Percentiles rank a stretch among this genome's conserved stretches.
Evolutionary conservation across 1,284 basidiomycete genomes (phyloP).

Genomic region (Polyporus tsugae): DNA sequence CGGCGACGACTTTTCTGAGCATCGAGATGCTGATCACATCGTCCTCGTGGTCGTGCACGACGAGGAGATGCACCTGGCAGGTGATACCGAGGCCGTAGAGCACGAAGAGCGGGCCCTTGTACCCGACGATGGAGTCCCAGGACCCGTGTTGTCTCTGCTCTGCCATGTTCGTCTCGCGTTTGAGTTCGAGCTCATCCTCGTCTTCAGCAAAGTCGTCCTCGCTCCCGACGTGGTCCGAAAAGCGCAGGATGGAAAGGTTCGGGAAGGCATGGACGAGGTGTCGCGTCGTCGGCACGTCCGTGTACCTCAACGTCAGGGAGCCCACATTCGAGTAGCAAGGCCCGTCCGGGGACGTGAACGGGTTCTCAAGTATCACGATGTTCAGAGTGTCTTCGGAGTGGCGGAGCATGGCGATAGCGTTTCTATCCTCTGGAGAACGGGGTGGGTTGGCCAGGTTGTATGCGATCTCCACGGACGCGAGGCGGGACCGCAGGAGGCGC

Average conservation of each 20-base stretch:
- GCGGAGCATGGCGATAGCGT: neutral
- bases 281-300: neutral
- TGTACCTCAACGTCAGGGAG: neutral
- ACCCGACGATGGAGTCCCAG: neutral
- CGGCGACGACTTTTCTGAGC: neutral
- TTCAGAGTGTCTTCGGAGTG: neutral
- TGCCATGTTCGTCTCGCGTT: neutral
- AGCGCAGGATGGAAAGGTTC: neutral
- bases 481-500: neutral
- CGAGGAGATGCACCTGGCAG: neutral
- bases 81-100: neutral
- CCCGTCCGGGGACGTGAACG: neutral
- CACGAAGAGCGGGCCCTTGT: neutral
- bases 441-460: neutral
- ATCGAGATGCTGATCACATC: neutral
- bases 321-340: neutral
- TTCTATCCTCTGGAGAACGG: neutral
- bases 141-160: neutral
- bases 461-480: neutral
- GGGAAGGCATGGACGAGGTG: constrained; percentile 5
- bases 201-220: neutral
- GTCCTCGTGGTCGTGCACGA: neutral
- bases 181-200: neutral
- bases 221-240: neutral
- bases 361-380: neutral